Conservation (phyloP, 352 stramenopile genomes). For the Phytophthora capsici region DNA sequence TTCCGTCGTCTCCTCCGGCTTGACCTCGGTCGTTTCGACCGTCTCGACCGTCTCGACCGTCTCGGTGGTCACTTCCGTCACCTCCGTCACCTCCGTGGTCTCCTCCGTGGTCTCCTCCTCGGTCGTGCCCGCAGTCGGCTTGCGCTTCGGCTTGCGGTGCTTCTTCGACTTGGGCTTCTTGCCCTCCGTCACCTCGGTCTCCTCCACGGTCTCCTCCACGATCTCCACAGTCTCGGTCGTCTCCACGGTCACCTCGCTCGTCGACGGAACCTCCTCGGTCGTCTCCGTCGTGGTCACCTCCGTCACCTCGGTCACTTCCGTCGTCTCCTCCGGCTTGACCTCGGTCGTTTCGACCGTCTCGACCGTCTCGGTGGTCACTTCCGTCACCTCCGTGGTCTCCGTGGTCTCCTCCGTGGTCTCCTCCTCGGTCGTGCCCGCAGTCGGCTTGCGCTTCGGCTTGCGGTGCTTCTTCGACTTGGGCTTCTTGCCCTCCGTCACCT, state of each 20-base stretch:
- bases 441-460: conserved; percentile 19
- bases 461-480: conserved; percentile 24
- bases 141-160: not conserved
- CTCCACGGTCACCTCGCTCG: not conserved
- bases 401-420: too few species aligned
- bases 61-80: too few species aligned
- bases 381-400: conserved; percentile 7
- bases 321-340: conserved; percentile 1
- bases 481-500: conserved; percentile 22
- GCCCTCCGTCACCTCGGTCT: not conserved
- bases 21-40: too few species aligned
- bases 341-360: conserved; percentile 11
- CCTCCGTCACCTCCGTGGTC: too few species aligned
- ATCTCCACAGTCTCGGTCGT: too few species aligned
- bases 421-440: conserved; percentile 4
- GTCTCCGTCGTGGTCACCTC: conserved; percentile 5
- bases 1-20: too few species aligned
- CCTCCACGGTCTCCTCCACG: conserved; percentile 2
- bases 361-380: conserved; percentile 12
- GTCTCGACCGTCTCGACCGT: too few species aligned
- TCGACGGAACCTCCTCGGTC: not conserved
- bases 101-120: too few species aligned
- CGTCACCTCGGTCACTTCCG: conserved; percentile 3
- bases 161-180: not conserved
- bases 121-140: not conserved